These are phyloP conservation scores for Coffea eugenioides DNA, from an alignment of 257 asterid species.

Conservation along the genomic window DNA sequence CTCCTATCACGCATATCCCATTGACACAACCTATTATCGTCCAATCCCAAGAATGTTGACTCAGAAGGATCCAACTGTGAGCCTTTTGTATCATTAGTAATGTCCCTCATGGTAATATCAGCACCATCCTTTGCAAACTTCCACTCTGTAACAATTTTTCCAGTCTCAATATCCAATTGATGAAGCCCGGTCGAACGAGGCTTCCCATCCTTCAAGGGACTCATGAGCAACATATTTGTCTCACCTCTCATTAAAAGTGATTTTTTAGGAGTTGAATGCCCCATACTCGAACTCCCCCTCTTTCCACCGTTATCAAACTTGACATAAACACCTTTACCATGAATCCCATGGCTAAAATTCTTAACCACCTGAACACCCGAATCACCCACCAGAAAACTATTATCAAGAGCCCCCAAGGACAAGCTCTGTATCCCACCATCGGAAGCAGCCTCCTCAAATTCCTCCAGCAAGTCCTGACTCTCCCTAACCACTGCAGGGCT, in stretches of 20 bases:
- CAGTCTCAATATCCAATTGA: conserved; percentile 95
- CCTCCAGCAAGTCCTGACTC: conserved; percentile 76
- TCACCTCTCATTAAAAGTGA: conserved; percentile 95
- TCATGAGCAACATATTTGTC: conserved; percentile 96
- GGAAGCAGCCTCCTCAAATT: conserved; percentile 82
- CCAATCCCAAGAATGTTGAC: conserved; percentile 94
- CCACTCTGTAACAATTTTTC: conserved; percentile 94
- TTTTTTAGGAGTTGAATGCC: conserved; percentile 65
- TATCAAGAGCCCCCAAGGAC: conserved; percentile 95
- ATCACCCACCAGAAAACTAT: conserved; percentile 83
- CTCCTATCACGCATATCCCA: conserved; percentile 97
- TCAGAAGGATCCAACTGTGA: conserved; percentile 96
- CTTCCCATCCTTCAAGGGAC: conserved; percentile 75
- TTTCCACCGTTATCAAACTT: conserved; percentile 56
- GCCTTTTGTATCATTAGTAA: conserved; percentile 82
- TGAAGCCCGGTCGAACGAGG: conserved; percentile 70
- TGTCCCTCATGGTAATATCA: conserved; percentile 81
- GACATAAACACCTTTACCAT: conserved; percentile 93
- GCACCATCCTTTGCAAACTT: conserved; percentile 90
- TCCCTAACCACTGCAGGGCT: conserved; percentile 48
- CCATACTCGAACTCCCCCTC: conserved; percentile 36
- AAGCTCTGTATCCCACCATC: conserved; percentile 94
- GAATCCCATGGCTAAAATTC: conserved; percentile 95
- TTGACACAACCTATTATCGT: conserved; percentile 76
- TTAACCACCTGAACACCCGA: conserved; percentile 97